Conservation (phyloP, 2,329 filamentous ascomycete species). For the Allantophomopsis cytisporea region DNA sequence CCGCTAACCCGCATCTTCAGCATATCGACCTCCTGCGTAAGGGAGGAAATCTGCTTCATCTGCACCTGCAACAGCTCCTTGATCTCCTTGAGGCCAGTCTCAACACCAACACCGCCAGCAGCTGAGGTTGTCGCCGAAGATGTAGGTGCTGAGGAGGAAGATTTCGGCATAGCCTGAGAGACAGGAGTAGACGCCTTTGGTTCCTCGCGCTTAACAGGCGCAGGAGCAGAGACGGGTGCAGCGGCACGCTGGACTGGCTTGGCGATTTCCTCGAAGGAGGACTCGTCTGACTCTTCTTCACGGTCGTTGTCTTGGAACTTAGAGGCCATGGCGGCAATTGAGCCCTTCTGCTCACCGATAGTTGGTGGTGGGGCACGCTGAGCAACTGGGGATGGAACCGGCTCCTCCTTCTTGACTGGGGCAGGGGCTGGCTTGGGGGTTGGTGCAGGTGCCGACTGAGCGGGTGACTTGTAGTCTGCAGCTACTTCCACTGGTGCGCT, state of each 20-base stretch:
- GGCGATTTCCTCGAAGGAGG: slow-evolving; percentile 76
- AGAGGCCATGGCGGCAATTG: slow-evolving; percentile 71
- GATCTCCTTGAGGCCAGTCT: slow-evolving; percentile 60
- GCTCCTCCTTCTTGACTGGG: slow-evolving; percentile 33
- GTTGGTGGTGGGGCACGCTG: slow-evolving; percentile 44
- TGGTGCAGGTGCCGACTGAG: slow-evolving; percentile 27
- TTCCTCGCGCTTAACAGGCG: slow-evolving; percentile 6
- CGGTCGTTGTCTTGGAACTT: slow-evolving; percentile 71
- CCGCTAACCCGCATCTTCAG: slow-evolving; percentile 60
- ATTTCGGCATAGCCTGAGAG: slow-evolving; percentile 4
- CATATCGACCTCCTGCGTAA: slow-evolving; percentile 63
- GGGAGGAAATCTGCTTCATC: slow-evolving; percentile 59
- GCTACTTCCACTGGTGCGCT: slow-evolving; percentile 65
- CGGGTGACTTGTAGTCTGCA: slow-evolving; percentile 49
- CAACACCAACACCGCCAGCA: slow-evolving; percentile 33
- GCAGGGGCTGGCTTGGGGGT: slow-evolving; percentile 25
- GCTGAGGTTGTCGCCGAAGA: slow-evolving; percentile 20
- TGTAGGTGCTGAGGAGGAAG: slow-evolving; percentile 11
- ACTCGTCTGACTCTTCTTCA: slow-evolving; percentile 41
- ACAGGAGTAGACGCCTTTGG: slow-evolving; percentile 2
- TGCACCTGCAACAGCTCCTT: slow-evolving; percentile 66
- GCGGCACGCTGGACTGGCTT: slow-evolving; percentile 53
- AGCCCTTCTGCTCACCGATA: slow-evolving; percentile 75
- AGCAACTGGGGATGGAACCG: slow-evolving; percentile 34
- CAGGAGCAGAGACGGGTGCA: slow-evolving; percentile 17